phyloP scores from a whole-genome alignment of 169 alveolate species.

The Plasmodium chabaudi region DNA sequence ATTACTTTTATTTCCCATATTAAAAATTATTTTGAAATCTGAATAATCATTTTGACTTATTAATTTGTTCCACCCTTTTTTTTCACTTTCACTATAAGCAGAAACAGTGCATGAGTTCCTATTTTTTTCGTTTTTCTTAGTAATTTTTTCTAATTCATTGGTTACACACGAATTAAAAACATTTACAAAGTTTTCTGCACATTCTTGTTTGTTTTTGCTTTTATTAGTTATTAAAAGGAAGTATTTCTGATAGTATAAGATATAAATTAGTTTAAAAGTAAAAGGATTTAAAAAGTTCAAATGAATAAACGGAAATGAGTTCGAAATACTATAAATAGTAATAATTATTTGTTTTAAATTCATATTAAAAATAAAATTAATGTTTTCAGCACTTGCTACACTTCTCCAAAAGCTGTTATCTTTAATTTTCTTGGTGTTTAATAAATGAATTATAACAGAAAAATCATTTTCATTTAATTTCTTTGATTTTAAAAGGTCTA shows the following conservation, averaged over 20 bases:
- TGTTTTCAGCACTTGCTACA: constrained; percentile 34
- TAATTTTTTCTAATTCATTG: neutral
- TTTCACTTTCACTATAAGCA: neutral
- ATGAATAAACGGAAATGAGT: constrained; percentile 25
- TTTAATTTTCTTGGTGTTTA: constrained; percentile 37
- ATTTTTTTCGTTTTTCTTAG: neutral
- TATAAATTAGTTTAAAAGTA: constrained; percentile 36
- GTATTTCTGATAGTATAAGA: constrained; percentile 29
- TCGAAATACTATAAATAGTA: constrained; percentile 34
- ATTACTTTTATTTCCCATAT: no score
- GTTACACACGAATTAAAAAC: no score
- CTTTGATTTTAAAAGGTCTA: constrained; percentile 41
- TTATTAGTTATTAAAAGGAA: constrained; percentile 5
- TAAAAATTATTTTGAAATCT: neutral
- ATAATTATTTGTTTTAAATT: constrained; percentile 58
- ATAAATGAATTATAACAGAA: constrained; percentile 56
- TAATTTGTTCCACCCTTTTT: neutral
- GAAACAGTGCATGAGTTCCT: neutral
- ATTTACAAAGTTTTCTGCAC: neutral
- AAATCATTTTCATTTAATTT: constrained; percentile 32
- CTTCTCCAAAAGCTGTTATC: constrained; percentile 61
- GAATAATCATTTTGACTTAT: neutral
- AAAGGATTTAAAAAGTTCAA: constrained; percentile 28
- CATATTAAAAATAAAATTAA: constrained; percentile 54
- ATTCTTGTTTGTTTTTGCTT: neutral